Evolutionary conservation across 2,329 filamentous ascomycete genomes (phyloP), one percentile per base, ranked within the genome.

Genomic region (Arthroderma uncinatum): DNA sequence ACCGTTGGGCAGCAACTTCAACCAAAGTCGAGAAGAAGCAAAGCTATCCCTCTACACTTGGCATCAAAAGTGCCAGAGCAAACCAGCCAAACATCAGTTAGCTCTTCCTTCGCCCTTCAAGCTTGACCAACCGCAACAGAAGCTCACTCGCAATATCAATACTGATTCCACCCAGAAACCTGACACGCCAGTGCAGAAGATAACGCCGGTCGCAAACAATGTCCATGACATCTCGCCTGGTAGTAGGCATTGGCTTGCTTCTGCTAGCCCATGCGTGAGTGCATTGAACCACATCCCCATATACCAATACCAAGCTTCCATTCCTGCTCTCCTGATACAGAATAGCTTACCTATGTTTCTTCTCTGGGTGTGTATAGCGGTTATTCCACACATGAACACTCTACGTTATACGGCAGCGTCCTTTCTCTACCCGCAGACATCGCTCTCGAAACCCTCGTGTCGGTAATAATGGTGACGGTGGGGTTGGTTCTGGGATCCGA

Each of bases 341-440:
- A n/a, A 37, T 37, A 37, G 28, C 53, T 44, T 2, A 50, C 44
- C 37, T 36, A 47, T 21, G 37, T 48, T 50, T 58, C 40, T 16
- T 30, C n/a, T 25, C 36, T 58, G 56, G 30, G 10, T 33, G 30
- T 5, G 6, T 33, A 56, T 69, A 98, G 93, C 62, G 94, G 91
- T 74, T 98, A 97, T 74, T 98, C 93, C 54, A 90, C 91, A 50
- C 87, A 95, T 73, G 93, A 98, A 75, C 88, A 95, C 74, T 86
- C 89, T 5, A 79, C 84, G 21, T 81, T 95, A 53, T 82, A 84
- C 64, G 81, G 84, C 57, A 78, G 78, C 63, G 73, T 74, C 55
- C 75, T 78, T 54, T 76, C 70, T 56, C 79, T 97, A 1, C 92
- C 93, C 0, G 74, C 87, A 60, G 93, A 98, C 67, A 94, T 98